phyloP scores from a whole-genome alignment of 2,329 filamentous ascomycete genomes.

The Hypoxylon sp. region DNA sequence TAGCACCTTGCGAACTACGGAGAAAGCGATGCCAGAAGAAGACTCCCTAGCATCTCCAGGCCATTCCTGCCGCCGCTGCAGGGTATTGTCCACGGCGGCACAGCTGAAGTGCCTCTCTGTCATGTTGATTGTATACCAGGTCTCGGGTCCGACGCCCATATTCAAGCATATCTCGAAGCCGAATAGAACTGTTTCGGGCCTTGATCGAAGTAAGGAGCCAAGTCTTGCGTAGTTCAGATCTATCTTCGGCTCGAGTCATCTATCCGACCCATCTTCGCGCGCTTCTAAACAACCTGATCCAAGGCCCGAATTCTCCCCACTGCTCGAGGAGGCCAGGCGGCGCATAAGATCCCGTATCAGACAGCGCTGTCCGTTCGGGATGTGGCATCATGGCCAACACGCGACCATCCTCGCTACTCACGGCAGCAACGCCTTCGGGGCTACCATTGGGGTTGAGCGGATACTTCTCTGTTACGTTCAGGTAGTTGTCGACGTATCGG shows the following conservation, averaged over 20 bases:
- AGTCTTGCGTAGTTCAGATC: not conserved
- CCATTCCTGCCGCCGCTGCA: not conserved
- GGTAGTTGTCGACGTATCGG: constrained; percentile 32
- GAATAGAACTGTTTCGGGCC: not conserved
- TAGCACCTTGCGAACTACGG: not conserved
- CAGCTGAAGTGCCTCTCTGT: constrained; percentile 9
- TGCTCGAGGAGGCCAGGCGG: constrained; percentile 28
- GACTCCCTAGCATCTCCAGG: not conserved
- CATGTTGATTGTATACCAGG: not conserved
- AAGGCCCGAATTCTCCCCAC: constrained; percentile 34
- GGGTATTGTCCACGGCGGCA: not conserved
- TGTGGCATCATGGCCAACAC: constrained; percentile 35
- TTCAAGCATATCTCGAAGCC: not conserved
- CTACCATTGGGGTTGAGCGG: constrained; percentile 31
- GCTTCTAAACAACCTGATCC: constrained; percentile 35
- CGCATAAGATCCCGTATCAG: constrained; percentile 29
- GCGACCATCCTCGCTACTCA: constrained; percentile 29
- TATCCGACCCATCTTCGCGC: constrained; percentile 34
- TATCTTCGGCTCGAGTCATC: not conserved
- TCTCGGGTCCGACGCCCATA: constrained; percentile 5
- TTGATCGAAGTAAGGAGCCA: not conserved
- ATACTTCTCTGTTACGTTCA: constrained; percentile 31
- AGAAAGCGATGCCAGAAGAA: not conserved
- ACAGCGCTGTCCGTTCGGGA: constrained; percentile 27
- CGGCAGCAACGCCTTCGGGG: constrained; percentile 28